Base-by-base conservation (phyloP, 2,329 filamentous ascomycete genomes). In the Calonectria crousiana region DNA sequence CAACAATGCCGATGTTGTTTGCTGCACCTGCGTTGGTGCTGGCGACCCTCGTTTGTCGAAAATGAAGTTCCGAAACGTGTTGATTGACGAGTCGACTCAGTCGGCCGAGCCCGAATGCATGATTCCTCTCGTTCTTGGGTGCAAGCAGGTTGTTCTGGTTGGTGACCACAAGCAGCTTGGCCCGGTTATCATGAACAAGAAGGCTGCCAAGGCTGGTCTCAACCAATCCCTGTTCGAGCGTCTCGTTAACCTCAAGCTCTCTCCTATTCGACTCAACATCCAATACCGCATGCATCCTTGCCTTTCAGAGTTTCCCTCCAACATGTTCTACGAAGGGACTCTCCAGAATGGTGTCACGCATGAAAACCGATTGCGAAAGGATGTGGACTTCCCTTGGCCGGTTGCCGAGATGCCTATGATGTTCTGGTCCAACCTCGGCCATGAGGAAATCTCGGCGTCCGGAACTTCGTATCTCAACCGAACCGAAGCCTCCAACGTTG, bases 161-260 rank as follows among this genome's bases (percentile, higher is more conserved):
- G 97, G 97, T 83, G 97, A 99, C 83, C 97, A 99, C 86, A 97
- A 98, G 85, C 97, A 99, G 84, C 92, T 99, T 77, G 97, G 97
- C 0, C 97, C 97, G 1, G 97, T 99, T 81, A 98, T 99, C 83
- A 99, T 99, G 96, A 99, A 99, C 90, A 99, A 99, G 90, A 98
- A 98, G 86, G 97, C 97, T 18, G 97, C 97, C 75, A 98, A 98
- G 86, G 97, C 97, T 70, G 97, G 97, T 75, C 89, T 99, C 20
- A 98, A 98, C 86, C 97, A 98, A 85, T 98, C 96, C n/a, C 89
- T 99, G 13, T 99, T 99, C 82, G 97, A 99, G 87, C 95, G 97
- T 81, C 90, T 99, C 66, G 96, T 98, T 80, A 95, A 96, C 81
- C 90, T 98, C n/a, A 94, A 94, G 56, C 94, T 95, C 80, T 93